Conservation (phyloP, 768 basidiomycete genomes). For the Russula dissimulans region DNA sequence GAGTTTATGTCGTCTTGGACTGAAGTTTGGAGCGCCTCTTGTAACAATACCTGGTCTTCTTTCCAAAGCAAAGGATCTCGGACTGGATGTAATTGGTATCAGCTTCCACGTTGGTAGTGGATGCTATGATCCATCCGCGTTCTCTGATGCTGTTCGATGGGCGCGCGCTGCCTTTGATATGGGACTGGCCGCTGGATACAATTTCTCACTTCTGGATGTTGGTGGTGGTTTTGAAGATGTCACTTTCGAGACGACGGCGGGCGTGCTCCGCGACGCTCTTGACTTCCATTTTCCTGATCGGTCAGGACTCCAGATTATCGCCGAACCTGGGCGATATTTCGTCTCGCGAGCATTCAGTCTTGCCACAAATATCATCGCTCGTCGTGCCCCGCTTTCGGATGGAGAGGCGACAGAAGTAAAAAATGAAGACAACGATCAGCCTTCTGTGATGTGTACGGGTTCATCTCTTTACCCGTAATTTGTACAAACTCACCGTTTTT, state of each 20-base stretch:
- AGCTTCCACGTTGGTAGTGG: slow-evolving; percentile 98
- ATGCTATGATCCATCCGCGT: slow-evolving; percentile 86
- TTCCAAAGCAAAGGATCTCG: slow-evolving; percentile 65
- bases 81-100: slow-evolving; percentile 83
- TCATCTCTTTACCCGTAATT: slow-evolving; percentile 3
- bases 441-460: slow-evolving; percentile 84
- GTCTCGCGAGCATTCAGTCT: slow-evolving; percentile 89
- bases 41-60: slow-evolving; percentile 71
- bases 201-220: slow-evolving; percentile 79
- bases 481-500: neutral
- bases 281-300: slow-evolving; percentile 71
- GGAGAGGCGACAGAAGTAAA: slow-evolving; percentile 22
- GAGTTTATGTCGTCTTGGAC: slow-evolving; percentile 83
- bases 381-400: slow-evolving; percentile 50
- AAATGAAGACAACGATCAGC: slow-evolving; percentile 30
- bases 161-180: slow-evolving; percentile 82
- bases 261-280: slow-evolving; percentile 60
- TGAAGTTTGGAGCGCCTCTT: slow-evolving; percentile 94
- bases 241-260: slow-evolving; percentile 73
- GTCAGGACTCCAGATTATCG: slow-evolving; percentile 68
- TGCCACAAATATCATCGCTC: slow-evolving; percentile 88
- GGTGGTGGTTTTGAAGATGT: slow-evolving; percentile 94
- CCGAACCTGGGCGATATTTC: slow-evolving; percentile 93
- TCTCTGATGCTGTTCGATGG: slow-evolving; percentile 80
- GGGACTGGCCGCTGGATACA: slow-evolving; percentile 71